A percentile compares a stretch with the other conserved stretches of the same genome.
Evolutionary conservation across 331 rosid genomes (phyloP).

Genomic region (Stylosanthes scabra): DNA sequence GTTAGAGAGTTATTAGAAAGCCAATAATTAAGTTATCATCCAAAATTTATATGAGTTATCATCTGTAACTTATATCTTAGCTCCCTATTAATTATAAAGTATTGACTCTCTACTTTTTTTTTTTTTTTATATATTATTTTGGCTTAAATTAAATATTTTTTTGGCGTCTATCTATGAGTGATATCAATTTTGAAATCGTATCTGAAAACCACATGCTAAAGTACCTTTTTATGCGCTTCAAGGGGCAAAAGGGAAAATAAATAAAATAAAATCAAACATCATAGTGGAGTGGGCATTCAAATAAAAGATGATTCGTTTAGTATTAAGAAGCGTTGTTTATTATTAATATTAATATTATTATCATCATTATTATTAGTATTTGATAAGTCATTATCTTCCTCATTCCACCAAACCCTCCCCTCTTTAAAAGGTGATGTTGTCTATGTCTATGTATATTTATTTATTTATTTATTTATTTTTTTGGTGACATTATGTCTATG

Average conservation of each 20-base stretch:
- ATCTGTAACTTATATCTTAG: too few species aligned
- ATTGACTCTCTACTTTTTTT: too few species aligned
- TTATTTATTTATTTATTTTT: too few species aligned
- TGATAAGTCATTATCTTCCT: conserved; percentile 2
- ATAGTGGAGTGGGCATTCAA: conserved; percentile 28
- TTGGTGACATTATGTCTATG: too few species aligned
- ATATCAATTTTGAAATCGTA: conserved; percentile 3
- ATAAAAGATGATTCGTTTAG: conserved; percentile 8
- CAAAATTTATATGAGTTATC: too few species aligned
- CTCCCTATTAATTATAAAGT: too few species aligned
- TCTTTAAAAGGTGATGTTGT: neutral
- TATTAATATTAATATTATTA: neutral
- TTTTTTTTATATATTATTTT: too few species aligned
- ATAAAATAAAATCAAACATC: neutral
- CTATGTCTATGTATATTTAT: too few species aligned
- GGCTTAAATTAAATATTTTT: too few species aligned
- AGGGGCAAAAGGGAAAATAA: neutral
- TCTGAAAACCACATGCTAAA: conserved; percentile 16
- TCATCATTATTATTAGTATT: neutral
- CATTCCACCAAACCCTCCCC: neutral
- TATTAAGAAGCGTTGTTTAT: neutral
- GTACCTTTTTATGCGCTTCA: conserved; percentile 14
- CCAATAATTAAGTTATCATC: too few species aligned
- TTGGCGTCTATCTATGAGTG: too few species aligned
- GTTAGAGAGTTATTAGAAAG: too few species aligned